Base-by-base conservation (phyloP, 306 rosid genomes). In the Sindora glabra region DNA sequence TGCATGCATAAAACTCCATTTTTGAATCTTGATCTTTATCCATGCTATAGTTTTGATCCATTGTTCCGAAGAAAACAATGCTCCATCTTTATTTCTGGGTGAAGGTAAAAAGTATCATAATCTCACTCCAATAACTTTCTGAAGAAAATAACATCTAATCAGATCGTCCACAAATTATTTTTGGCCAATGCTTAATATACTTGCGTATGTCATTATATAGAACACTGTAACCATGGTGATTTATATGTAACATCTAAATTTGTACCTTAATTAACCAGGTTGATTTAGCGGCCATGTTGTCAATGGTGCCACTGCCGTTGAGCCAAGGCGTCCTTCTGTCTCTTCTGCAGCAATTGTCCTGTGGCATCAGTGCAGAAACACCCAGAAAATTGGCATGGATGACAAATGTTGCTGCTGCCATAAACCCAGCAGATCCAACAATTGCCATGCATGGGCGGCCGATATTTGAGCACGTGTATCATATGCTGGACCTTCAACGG, bases 251-350 rank as follows among this genome's bases (percentile, higher is more conserved):
- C 56, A 13, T 54, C 54, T 14, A 15, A 21, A 63, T 62, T 55
- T 42, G 5, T 11, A 14, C 56, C 30, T 70, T 56, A 56, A 62
- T 47, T 63, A 41, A 65, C 59, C 81, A 85, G 92, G 86, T 79
- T 50, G 92, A 81, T 79, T 71, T 85, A 64, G 29, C 55, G 12
- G 74, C 78, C 11, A 76, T 85, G 10, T 57, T 85, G 76, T 56
- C 88, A 10, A 65, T 69, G 34, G 69, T 45, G 51, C 92, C 92
- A 5, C 56, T 85, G 52, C 83, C 92, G 60, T 65, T 85, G 58
- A 85, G 80, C 81, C 92, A 85, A 76, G 88, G 92, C 59, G 88
- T 85, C 38, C 79, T 85, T 48, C 56, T 85, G 57, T 79, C 92
- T 50, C 92, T 85, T 68, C 86, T 85, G 34, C 92, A 85, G 36